Evolutionary conservation across 441 rosid species (phyloP).

Genomic region (Aleurites moluccanus): DNA sequence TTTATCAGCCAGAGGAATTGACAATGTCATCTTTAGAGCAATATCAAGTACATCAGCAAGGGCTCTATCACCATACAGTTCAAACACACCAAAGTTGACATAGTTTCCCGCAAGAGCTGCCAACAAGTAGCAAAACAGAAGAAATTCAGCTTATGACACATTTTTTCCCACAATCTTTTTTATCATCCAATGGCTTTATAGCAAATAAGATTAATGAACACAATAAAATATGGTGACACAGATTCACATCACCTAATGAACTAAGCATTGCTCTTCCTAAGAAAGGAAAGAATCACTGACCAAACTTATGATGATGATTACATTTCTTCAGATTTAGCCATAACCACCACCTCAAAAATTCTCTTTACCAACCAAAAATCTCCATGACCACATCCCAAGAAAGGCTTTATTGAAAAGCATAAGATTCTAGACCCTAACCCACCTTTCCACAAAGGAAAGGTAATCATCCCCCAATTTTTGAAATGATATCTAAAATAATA

Average conservation of each 20-base stretch:
- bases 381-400: conserved; percentile 13
- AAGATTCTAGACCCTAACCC: neutral
- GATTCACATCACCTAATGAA: neutral
- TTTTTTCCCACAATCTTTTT: too few species aligned
- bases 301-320: neutral
- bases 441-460: conserved; percentile 4
- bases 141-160: conserved; percentile 10
- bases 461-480: conserved; percentile 9
- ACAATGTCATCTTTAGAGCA: conserved; percentile 79
- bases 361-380: neutral
- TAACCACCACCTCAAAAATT: neutral
- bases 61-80: conserved; percentile 99
- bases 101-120: conserved; percentile 96
- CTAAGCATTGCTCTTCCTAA: neutral
- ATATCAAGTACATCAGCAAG: conserved; percentile 95
- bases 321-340: neutral
- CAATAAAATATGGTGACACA: neutral
- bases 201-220: conserved; percentile 1
- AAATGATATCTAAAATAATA: neutral
- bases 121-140: conserved; percentile 30
- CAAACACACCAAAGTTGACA: conserved; percentile 98
- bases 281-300: neutral
- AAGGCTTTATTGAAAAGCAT: conserved; percentile 3
- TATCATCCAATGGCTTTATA: neutral
- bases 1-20: conserved; percentile 92